A percentile compares a stretch with the other conserved stretches of the same genome.
phyloP scores from a whole-genome alignment of 2,329 filamentous ascomycete genomes.

The Nannizziopsis barbatae region DNA sequence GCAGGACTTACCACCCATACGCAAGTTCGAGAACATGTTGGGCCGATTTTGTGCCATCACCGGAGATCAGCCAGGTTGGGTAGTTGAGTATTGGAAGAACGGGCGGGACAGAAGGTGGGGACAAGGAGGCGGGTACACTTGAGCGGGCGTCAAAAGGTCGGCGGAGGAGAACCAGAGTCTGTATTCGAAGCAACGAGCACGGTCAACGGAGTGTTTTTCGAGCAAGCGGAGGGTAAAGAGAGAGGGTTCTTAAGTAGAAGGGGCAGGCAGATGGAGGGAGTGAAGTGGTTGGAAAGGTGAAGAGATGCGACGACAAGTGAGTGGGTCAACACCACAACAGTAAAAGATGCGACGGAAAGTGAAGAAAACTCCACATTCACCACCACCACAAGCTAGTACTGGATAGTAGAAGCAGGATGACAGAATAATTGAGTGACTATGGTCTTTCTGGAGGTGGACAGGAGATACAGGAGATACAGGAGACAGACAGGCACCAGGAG shows the following conservation, averaged over 20 bases:
- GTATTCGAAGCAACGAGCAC: neutral
- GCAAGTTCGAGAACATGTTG: slow-evolving; percentile 74
- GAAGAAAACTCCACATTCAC: slow-evolving; percentile 4
- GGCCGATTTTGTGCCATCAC: slow-evolving; percentile 83
- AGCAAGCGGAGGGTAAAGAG: neutral
- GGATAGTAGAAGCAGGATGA: neutral
- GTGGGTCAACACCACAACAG: slow-evolving; percentile 6
- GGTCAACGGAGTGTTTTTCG: too few relatives aligned
- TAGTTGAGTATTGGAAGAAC: neutral
- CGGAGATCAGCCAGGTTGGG: neutral
- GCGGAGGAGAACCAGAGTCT: neutral
- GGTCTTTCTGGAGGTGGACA: too few relatives aligned
- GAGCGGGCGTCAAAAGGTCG: neutral
- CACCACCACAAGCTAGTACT: slow-evolving; percentile 2
- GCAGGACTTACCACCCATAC: slow-evolving; percentile 82
- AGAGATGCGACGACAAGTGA: slow-evolving; percentile 10
- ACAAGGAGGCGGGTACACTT: neutral
- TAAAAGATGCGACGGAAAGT: slow-evolving; percentile 5
- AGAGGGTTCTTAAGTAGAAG: neutral
- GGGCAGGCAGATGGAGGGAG: slow-evolving; percentile 16
- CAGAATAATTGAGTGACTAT: slow-evolving; percentile 3
- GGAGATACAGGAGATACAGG: slow-evolving; percentile 5
- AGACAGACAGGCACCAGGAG: slow-evolving; percentile 12
- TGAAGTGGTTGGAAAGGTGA: slow-evolving; percentile 17
- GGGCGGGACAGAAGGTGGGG: neutral